Percentiles rank a stretch among this genome's conserved stretches.
Evolutionary conservation across 1,139 yeast genomes (phyloP).

Genomic region (Eremothecium sinecaudum): DNA sequence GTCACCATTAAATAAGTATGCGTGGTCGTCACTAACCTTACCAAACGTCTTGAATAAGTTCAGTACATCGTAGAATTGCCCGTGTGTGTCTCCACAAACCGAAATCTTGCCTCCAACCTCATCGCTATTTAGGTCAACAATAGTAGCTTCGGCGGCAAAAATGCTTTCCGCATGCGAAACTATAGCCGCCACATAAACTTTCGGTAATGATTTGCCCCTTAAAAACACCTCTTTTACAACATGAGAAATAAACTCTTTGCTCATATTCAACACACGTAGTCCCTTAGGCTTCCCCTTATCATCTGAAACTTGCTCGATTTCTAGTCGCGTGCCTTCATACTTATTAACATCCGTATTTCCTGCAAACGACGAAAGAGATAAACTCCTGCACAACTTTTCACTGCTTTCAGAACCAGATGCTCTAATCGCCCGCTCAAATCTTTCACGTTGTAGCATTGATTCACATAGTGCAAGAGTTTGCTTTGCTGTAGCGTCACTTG

Average conservation of each 20-base stretch:
- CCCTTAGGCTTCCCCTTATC: slow-evolving; percentile 28
- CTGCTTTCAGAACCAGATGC: slow-evolving; percentile 42
- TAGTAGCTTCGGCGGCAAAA: slow-evolving; percentile 56
- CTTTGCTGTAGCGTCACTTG: slow-evolving; percentile 61
- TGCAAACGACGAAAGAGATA: slow-evolving; percentile 44
- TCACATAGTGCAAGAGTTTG: slow-evolving; percentile 57
- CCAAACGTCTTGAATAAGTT: slow-evolving; percentile 74
- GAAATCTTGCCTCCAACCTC: slow-evolving; percentile 41
- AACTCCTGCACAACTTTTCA: slow-evolving; percentile 35
- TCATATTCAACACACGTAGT: slow-evolving; percentile 28
- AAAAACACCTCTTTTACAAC: slow-evolving; percentile 60
- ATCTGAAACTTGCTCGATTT: slow-evolving; percentile 32
- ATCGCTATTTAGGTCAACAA: slow-evolving; percentile 55
- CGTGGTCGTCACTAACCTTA: slow-evolving; percentile 49
- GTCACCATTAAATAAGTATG: slow-evolving; percentile 88
- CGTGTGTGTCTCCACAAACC: slow-evolving; percentile 96
- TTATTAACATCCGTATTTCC: slow-evolving; percentile 31
- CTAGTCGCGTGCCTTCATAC: slow-evolving; percentile 58
- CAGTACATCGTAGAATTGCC: slow-evolving; percentile 84
- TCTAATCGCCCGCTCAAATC: slow-evolving; percentile 80
- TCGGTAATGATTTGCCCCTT: slow-evolving; percentile 64
- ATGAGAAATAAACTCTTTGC: slow-evolving; percentile 48
- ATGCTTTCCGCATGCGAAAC: slow-evolving; percentile 62
- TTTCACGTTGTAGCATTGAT: slow-evolving; percentile 58
- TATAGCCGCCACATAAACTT: slow-evolving; percentile 76